phyloP scores from a whole-genome alignment of 2,329 filamentous ascomycete genomes.

The Cryphonectria naterciae region DNA sequence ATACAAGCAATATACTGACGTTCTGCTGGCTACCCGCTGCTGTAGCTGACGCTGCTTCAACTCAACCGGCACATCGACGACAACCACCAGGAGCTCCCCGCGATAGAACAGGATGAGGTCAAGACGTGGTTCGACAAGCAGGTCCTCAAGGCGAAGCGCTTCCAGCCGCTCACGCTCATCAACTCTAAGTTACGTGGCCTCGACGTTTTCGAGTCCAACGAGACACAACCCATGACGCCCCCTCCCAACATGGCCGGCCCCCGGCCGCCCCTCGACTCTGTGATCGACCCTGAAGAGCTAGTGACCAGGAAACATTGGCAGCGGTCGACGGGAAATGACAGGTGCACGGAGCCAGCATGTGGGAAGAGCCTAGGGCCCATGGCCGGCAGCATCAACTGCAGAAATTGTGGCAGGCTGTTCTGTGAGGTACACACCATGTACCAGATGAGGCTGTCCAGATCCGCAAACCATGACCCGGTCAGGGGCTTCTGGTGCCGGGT shows the following conservation, averaged over 20 bases:
- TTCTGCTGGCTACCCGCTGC: slow-evolving; percentile 29
- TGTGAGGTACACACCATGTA: slow-evolving; percentile 99
- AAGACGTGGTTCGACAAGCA: slow-evolving; percentile 97
- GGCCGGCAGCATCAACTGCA: slow-evolving; percentile 87
- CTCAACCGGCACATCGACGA: slow-evolving; percentile 88
- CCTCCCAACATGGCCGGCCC: slow-evolving; percentile 42
- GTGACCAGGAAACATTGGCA: slow-evolving; percentile 93
- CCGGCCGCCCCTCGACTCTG: slow-evolving; percentile 46
- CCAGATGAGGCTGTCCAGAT: slow-evolving; percentile 94
- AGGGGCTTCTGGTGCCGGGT: slow-evolving; percentile 92
- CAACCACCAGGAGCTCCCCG: slow-evolving; percentile 84
- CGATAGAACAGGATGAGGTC: slow-evolving; percentile 88
- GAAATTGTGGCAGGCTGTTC: slow-evolving; percentile 89
- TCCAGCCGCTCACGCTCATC: slow-evolving; percentile 86
- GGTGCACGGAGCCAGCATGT: slow-evolving; percentile 86
- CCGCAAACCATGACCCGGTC: slow-evolving; percentile 86
- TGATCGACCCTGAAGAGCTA: slow-evolving; percentile 82
- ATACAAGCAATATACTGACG: background rate
- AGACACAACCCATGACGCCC: slow-evolving; percentile 53
- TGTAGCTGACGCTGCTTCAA: slow-evolving; percentile 85
- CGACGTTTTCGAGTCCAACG: slow-evolving; percentile 93
- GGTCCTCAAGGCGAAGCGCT: slow-evolving; percentile 89
- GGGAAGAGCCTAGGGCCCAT: slow-evolving; percentile 77
- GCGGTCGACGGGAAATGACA: slow-evolving; percentile 70
- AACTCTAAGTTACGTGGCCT: slow-evolving; percentile 93